phyloP scores from a whole-genome alignment of 2,329 filamentous ascomycete species.

The Verticillium klebahnii region DNA sequence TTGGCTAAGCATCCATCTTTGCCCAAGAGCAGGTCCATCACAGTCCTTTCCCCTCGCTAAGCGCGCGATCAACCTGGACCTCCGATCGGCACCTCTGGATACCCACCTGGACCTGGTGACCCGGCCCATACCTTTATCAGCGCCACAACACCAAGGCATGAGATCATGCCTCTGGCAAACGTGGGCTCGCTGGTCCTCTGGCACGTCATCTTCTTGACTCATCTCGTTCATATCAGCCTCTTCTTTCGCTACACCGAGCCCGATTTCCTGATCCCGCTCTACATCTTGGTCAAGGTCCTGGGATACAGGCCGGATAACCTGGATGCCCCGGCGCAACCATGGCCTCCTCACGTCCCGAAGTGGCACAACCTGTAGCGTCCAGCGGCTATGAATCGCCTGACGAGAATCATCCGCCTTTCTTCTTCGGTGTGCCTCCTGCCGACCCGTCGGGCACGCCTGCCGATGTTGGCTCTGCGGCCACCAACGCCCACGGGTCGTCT shows the following conservation, averaged over 20 bases:
- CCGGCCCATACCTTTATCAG: neutral
- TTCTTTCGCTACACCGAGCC: slow-evolving; percentile 45
- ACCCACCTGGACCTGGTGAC: neutral
- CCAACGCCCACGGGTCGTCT: slow-evolving; percentile 2
- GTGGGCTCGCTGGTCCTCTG: slow-evolving; percentile 47
- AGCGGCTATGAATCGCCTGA: slow-evolving; percentile 33
- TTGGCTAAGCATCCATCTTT: neutral
- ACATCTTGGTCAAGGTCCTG: slow-evolving; percentile 43
- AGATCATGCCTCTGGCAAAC: slow-evolving; percentile 45
- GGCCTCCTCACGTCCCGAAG: slow-evolving; percentile 26
- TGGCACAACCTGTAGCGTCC: slow-evolving; percentile 17
- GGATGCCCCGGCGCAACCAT: slow-evolving; percentile 29
- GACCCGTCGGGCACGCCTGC: slow-evolving; percentile 3
- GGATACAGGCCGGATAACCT: slow-evolving; percentile 43
- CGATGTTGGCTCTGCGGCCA: slow-evolving; percentile 10
- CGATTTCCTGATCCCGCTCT: slow-evolving; percentile 39
- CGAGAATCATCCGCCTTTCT: slow-evolving; percentile 24
- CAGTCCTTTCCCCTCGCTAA: neutral
- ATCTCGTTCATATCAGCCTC: slow-evolving; percentile 47
- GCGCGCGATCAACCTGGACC: neutral
- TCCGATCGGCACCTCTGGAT: neutral
- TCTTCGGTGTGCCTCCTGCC: slow-evolving; percentile 13
- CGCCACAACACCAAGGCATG: neutral
- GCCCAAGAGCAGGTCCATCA: neutral
- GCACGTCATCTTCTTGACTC: slow-evolving; percentile 48